Base-by-base conservation (phyloP, 2,329 filamentous ascomycete genomes). In the Fusarium scirpi region DNA sequence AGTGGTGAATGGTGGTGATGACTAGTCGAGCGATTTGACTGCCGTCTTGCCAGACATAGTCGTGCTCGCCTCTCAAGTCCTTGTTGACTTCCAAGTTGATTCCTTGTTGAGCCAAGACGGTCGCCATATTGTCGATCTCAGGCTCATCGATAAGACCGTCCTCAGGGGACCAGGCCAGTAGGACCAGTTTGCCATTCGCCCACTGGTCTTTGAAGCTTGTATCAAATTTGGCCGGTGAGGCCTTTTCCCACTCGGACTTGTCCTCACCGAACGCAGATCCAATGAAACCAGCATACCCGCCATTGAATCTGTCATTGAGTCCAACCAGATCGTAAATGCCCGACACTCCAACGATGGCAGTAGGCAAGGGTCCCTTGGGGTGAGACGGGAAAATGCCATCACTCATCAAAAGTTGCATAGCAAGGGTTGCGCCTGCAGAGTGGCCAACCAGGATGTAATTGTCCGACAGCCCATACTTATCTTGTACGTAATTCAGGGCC, bases 271-370 rank as follows among this genome's bases (percentile, higher is more conserved):
- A 93, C 3, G 91, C 90, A 8, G 81, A 84, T 5, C 78, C 73
- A 22, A 91, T 81, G 65, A 94, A 89, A 6, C 83, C 82, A 8
- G 79, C 76, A 76, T 93, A 94, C 29, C 74, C 77, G 8, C 80
- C 81, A 20, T 75, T 76, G 38, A 85, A 81, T 10, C 84, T 81
- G 48, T 81, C 78, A 27, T 84, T 80, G 22, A 93, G 78, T 0
- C 83, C 84, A 10, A 82, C 82, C 12, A 94, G 78, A 74, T 91
- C 87, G 78, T 92, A 93, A 24, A 94, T 87, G 2, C 91, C 91
- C 58, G 87, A 86, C 22, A 92, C 79, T 34, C 89, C 86, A 7
- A 92, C 76, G n/a, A 92, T 79, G 6, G 85, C 86, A 5, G 80
- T 74, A 0, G 89, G 89, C 20, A 82, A 75, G 8, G 77, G 78